Conservation (phyloP, 2,329 filamentous ascomycete genomes). For the Ceratocystis alfenasii region DNA sequence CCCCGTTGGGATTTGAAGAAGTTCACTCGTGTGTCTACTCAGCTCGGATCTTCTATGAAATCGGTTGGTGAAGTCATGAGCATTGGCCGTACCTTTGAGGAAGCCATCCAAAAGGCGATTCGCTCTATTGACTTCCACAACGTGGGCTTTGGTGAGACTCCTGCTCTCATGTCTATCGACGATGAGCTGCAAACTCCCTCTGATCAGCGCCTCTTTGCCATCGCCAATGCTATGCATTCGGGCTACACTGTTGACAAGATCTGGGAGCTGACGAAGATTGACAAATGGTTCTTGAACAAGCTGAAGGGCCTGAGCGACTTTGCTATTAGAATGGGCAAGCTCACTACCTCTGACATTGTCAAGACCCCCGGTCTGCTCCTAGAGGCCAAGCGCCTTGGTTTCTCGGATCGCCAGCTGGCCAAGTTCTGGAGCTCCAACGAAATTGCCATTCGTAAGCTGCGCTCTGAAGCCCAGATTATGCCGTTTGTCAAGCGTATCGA, state of each 20-base stretch:
- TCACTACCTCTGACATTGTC: conserved; percentile 51
- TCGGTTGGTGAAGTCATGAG: conserved; percentile 99
- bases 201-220: conserved; percentile 91
- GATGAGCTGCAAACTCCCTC: conserved; percentile 94
- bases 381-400: conserved; percentile 85
- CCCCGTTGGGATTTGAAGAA: conserved; percentile 98
- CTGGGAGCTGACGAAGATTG: conserved; percentile 96
- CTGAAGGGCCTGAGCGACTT: conserved; percentile 88
- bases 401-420: conserved; percentile 84
- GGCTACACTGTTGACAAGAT: conserved; percentile 95
- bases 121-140: conserved; percentile 91
- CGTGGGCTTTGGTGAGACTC: conserved; percentile 80
- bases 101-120: conserved; percentile 97
- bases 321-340: conserved; percentile 61
- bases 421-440: conserved; percentile 94
- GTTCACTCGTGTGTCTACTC: conserved; percentile 90
- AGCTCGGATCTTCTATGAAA: conserved; percentile 98
- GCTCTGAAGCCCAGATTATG: conserved; percentile 74
- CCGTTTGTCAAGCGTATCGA: conserved; percentile 97
- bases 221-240: conserved; percentile 91
- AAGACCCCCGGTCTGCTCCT: conserved; percentile 55
- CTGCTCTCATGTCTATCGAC: conserved; percentile 84
- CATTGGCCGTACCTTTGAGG: conserved; percentile 91
- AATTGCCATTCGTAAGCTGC: conserved; percentile 69
- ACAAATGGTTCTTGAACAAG: conserved; percentile 94